Percentiles rank a stretch among this genome's conserved stretches.
These are phyloP conservation scores for Endoconidiophora polonica DNA, from an alignment of 2,329 filamentous ascomycete genomes.

Conservation along the genomic window DNA sequence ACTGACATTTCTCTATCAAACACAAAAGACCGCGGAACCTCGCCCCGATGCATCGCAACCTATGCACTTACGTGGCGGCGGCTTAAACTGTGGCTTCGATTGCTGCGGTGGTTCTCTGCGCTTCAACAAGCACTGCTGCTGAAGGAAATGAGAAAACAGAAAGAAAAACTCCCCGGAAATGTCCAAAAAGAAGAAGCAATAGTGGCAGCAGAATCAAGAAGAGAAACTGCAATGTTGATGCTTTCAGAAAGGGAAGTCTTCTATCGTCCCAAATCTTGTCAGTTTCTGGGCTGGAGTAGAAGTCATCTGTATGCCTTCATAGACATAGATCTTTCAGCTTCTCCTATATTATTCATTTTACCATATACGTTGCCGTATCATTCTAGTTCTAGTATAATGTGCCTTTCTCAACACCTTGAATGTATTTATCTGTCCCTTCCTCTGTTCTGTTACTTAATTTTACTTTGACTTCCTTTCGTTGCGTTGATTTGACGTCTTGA, in stretches of 20 bases:
- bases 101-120: constrained; percentile 19
- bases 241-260: too few relatives aligned
- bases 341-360: background rate
- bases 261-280: too few relatives aligned
- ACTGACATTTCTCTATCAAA: background rate
- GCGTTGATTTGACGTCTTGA: too few relatives aligned
- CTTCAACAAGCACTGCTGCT: constrained; percentile 20
- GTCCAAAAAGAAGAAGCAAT: too few relatives aligned
- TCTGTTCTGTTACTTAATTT: background rate
- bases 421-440: background rate
- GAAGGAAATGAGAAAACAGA: background rate
- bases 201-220: too few relatives aligned
- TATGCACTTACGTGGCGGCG: constrained; percentile 18
- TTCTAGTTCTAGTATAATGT: background rate
- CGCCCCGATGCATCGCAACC: constrained; percentile 15
- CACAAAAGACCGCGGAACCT: constrained; percentile 15
- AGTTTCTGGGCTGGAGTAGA: too few relatives aligned
- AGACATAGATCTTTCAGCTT: background rate
- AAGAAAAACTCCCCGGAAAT: too few relatives aligned
- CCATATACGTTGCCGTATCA: background rate
- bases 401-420: background rate
- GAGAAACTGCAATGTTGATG: too few relatives aligned
- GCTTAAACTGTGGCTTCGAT: constrained; percentile 17
- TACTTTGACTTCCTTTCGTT: background rate
- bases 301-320: too few relatives aligned